Evolutionary conservation across 805 yeast genomes (phyloP).

Genomic region (Teunomyces gatunensis): DNA sequence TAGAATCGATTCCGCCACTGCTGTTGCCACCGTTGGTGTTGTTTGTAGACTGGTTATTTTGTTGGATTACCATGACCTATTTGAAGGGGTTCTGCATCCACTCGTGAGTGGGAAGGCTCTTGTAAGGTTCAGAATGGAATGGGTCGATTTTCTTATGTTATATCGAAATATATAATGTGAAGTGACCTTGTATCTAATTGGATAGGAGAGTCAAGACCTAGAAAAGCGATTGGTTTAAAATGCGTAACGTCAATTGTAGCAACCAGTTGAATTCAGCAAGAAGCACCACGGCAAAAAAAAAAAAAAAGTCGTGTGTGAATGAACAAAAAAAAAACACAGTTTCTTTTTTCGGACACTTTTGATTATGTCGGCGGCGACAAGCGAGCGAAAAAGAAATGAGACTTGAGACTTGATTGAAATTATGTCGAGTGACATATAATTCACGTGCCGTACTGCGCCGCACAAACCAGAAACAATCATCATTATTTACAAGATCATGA

Average conservation of each 20-base stretch:
- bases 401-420: no score
- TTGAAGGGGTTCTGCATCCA: not conserved
- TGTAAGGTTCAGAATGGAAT: not conserved
- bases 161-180: conserved; percentile 3
- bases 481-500: no score
- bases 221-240: not conserved
- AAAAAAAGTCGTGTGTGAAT: not conserved
- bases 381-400: no score
- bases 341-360: not conserved
- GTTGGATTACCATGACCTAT: not conserved
- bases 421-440: no score
- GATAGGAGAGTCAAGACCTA: not conserved
- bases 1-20: not conserved
- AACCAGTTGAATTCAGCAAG: not conserved
- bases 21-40: not conserved
- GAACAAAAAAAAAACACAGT: not conserved
- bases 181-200: not conserved
- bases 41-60: not conserved
- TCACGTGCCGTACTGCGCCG: no score
- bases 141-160: not conserved
- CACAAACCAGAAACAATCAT: no score
- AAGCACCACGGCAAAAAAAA: not conserved
- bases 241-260: not conserved
- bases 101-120: not conserved
- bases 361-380: no score